These are phyloP conservation scores for Asclepias syriaca DNA, from an alignment of 257 asterid species.

Conservation along the genomic window DNA sequence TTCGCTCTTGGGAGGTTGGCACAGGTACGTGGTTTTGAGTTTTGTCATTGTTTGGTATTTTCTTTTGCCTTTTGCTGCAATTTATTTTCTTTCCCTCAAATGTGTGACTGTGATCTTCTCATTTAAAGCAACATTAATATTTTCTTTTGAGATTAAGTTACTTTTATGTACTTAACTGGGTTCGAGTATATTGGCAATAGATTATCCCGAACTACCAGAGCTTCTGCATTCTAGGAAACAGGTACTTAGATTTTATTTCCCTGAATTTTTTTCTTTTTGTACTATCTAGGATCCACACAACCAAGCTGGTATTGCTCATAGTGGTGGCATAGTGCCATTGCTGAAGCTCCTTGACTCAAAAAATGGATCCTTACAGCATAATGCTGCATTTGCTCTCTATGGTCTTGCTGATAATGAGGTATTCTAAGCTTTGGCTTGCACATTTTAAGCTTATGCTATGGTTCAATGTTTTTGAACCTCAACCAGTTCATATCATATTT, in stretches of 20 bases:
- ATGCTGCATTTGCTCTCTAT: slow-evolving; percentile 98
- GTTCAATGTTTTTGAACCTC: neutral
- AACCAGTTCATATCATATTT: neutral
- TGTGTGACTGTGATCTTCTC: neutral
- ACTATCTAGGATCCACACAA: slow-evolving; percentile 74
- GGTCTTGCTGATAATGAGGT: slow-evolving; percentile 99
- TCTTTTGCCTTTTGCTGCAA: neutral
- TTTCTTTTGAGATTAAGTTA: neutral
- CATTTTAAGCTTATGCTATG: neutral
- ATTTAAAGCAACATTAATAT: neutral
- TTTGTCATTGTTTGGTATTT: slow-evolving; percentile 6
- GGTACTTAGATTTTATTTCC: neutral
- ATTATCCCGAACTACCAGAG: neutral
- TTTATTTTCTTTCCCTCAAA: neutral
- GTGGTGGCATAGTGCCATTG: slow-evolving; percentile 80
- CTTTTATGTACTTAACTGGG: neutral
- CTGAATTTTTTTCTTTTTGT: neutral
- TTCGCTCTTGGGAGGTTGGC: slow-evolving; percentile 98
- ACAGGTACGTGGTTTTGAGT: slow-evolving; percentile 47
- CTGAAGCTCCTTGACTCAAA: slow-evolving; percentile 90
- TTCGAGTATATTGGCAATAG: neutral
- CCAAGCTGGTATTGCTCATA: slow-evolving; percentile 97
- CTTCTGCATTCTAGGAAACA: neutral
- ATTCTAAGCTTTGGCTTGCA: slow-evolving; percentile 6
- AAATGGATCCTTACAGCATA: slow-evolving; percentile 94